Percentiles rank a stretch among this genome's conserved stretches.
Conservation (phyloP, 2,329 filamentous ascomycete genomes). For the Fonsecaea nubica region DNA sequence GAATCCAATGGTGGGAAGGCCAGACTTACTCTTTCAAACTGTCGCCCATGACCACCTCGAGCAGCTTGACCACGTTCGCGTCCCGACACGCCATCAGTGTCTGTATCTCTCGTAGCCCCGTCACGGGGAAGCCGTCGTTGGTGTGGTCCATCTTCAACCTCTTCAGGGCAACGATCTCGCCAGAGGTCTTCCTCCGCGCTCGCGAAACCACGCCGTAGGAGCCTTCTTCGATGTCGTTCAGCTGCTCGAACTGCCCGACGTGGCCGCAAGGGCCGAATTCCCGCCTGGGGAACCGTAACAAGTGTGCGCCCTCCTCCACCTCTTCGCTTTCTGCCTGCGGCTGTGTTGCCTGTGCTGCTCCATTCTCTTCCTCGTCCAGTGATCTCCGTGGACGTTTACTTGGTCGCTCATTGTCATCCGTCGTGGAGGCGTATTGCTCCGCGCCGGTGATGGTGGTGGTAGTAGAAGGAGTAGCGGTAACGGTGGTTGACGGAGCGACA, state of each 20-base stretch:
- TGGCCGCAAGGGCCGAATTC: constrained; percentile 75
- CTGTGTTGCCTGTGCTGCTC: constrained; percentile 38
- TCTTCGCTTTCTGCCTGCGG: not conserved
- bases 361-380: constrained; percentile 49
- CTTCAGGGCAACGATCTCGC: constrained; percentile 87
- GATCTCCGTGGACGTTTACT: constrained; percentile 69
- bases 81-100: constrained; percentile 82
- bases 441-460: no score
- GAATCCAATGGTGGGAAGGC: constrained; percentile 5
- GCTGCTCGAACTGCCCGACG: constrained; percentile 85
- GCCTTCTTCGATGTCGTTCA: constrained; percentile 98
- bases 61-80: constrained; percentile 78
- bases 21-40: constrained; percentile 62
- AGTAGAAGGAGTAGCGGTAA: no score
- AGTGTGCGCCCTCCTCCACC: constrained; percentile 51
- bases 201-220: constrained; percentile 94
- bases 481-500: constrained; percentile 48
- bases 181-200: constrained; percentile 74
- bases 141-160: constrained; percentile 85
- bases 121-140: constrained; percentile 83
- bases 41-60: constrained; percentile 83
- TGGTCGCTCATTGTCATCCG: constrained; percentile 51
- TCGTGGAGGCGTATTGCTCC: constrained; percentile 35
- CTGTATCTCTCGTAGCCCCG: constrained; percentile 90
- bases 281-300: constrained; percentile 74